Evolutionary conservation across 805 yeast genomes (phyloP), one percentile per base, ranked within the genome.

Genomic region (Myxozyma monticola): DNA sequence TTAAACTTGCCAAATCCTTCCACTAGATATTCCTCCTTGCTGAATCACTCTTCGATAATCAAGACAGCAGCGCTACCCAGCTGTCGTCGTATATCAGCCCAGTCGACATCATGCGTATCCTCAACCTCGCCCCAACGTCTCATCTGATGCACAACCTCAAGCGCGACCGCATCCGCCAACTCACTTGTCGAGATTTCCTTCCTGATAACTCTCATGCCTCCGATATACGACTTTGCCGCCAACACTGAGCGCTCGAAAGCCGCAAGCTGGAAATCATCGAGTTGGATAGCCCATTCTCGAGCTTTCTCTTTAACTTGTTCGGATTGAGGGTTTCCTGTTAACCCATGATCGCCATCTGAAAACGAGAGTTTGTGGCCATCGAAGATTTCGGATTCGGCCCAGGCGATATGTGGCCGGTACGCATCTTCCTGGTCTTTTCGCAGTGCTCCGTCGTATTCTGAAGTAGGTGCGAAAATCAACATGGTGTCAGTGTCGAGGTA

Each of bases 121-220:
- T 93, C 98, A 21, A 91, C 98, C 68, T 91, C 97, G 28, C 99
- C 99, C 99, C 99, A 93, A 63, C 83, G 78, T 20, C 80, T 81
- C 30, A 95, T 86, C 70, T 93, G 99, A 68, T 79, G 79, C 29
- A 84, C 81, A 12, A 83, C 83, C 65, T 93, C 99, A 61, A 93
- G 73, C 49, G 85, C 83, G 8, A 89, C 89, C 50, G 85, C 78
- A 61, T 80, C 80, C 1, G 90, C 84, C 34, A 91, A 76, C 46
- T 84, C 89, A 15, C 86, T 69, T 2, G 80, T 57, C 45, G 77
- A 67, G 25, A 71, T 57, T 8, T 65, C 60, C 37, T 62, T 59
- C 7, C 64, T 75, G 44, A 89, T 70, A 31, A 88, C 68, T 17
- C 85, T 68, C 41, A 83, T 79, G 24, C 95, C 99, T 60, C 88